These are phyloP conservation scores for Euphorbia tirucalli DNA, from an alignment of 345 rosid species.

Conservation along the genomic window DNA sequence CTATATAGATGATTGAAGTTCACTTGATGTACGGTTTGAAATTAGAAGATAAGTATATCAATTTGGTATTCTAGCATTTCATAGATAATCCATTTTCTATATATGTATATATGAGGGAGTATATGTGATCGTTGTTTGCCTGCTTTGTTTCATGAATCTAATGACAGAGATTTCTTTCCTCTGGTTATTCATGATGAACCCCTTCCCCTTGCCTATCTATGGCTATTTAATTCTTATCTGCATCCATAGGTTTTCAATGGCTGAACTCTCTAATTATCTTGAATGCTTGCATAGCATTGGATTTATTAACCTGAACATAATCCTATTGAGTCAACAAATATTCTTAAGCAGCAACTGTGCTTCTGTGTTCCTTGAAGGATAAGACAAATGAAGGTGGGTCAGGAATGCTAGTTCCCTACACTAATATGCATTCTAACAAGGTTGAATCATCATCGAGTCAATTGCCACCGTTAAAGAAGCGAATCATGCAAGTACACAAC, in stretches of 20 bases:
- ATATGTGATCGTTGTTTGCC: too few relatives aligned
- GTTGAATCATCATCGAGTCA: background rate
- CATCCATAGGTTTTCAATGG: too few relatives aligned
- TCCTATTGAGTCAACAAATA: background rate
- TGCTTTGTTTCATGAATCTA: background rate
- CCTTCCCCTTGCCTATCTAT: too few relatives aligned
- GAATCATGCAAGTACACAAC: background rate
- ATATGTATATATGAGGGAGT: too few relatives aligned
- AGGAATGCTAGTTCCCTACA: too few relatives aligned
- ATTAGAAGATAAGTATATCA: too few relatives aligned
- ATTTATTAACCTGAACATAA: background rate
- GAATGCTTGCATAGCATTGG: background rate
- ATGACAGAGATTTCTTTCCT: too few relatives aligned
- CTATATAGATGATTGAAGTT: too few relatives aligned
- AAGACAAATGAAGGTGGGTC: background rate
- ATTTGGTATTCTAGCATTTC: too few relatives aligned
- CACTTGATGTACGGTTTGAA: too few relatives aligned
- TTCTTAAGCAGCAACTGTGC: background rate
- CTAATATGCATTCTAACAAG: background rate
- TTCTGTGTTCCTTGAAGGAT: slow-evolving; percentile 12
- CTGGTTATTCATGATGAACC: too few relatives aligned
- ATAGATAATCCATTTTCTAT: too few relatives aligned
- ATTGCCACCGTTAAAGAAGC: background rate
- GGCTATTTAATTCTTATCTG: background rate
- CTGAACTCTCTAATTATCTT: background rate